Base-by-base conservation (phyloP, 2,329 filamentous ascomycete genomes). In the Gnomoniopsis sp. region DNA sequence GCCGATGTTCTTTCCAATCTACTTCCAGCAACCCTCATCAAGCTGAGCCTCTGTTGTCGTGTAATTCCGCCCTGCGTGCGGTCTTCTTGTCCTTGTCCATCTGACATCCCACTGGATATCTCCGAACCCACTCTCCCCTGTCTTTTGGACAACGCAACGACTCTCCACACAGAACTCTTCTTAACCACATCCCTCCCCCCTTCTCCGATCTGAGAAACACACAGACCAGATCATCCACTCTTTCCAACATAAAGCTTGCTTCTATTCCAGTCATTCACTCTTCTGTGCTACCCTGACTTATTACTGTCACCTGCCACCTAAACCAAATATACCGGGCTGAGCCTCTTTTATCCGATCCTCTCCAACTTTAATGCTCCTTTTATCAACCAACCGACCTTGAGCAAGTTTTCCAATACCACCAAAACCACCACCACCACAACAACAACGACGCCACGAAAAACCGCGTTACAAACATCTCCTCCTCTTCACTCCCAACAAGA, bases 191-290 rank as follows among this genome's bases (percentile, higher is more conserved):
- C 8, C 34, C 15, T 8, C 34, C 15, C 34, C 8, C 34, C 34
- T 38, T 38, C 21, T 48, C 36, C 53, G 55, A 57, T 62, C 57
- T 62, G 51, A n/a, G n/a, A n/a, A 46, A 47, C 60, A 56, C 58
- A 52, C 58, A 46, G 58, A 60, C 58, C 60, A 60, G 58, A 52
- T 60, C 58, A 51, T 58, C 55, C 60, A 41, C 51, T 62, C 60
- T 62, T 59, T 52, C 41, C 41, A 51, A 41, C 55, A 58, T 49
- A 54, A 58, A 54, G 52, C 51, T 41, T 38, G 49, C 50, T 59
- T 53, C 52, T 38, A 57, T 57, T 52, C 60, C 34, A 50, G 54
- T 49, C 60, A 49, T 56, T 61, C 58, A 47, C 14, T n/a, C 60
- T 55, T 50, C 41, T 41, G 36, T 41, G 46, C 57, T 57, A 21